Percentiles rank a stretch among this genome's conserved stretches.
These are phyloP conservation scores for Globisporangium acanthophoron DNA, from an alignment of 352 stramenopile genomes.

Conservation along the genomic window DNA sequence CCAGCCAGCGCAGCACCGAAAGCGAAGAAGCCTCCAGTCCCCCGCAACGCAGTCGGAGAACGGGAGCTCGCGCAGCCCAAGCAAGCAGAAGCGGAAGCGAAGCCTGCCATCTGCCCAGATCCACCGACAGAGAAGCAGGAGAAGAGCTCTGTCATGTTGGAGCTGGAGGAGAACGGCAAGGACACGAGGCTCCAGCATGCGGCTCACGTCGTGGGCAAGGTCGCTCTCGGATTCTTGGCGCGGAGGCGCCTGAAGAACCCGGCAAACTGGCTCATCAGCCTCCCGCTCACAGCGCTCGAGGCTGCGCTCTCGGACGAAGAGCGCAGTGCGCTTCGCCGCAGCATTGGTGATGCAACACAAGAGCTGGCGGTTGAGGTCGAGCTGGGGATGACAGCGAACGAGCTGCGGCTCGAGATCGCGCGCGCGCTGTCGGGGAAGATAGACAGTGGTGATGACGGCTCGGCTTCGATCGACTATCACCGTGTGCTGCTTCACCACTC, in stretches of 20 bases:
- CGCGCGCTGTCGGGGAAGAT: conserved; percentile 21
- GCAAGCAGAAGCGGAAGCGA: background rate
- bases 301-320: conserved; percentile 29
- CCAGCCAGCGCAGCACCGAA: background rate
- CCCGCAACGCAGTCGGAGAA: background rate
- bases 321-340: conserved; percentile 12
- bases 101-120: background rate
- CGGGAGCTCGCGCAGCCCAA: conserved; percentile 3
- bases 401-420: conserved; percentile 42
- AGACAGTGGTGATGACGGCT: background rate
- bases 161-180: background rate
- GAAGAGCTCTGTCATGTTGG: background rate
- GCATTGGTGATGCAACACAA: background rate
- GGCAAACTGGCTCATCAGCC: conserved; percentile 43
- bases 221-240: conserved; percentile 40
- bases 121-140: background rate
- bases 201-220: conserved; percentile 40
- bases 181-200: conserved; percentile 28
- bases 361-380: conserved; percentile 36
- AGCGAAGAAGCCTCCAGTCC: conserved; percentile 3
- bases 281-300: conserved; percentile 26
- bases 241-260: conserved; percentile 32
- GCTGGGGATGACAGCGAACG: conserved; percentile 52
- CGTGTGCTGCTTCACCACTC: conserved; percentile 30
- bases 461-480: conserved; percentile 23